A percentile compares a stretch with the other conserved stretches of the same genome.
phyloP scores from a whole-genome alignment of 2,329 filamentous ascomycete species.

The Xylaria sp. region DNA sequence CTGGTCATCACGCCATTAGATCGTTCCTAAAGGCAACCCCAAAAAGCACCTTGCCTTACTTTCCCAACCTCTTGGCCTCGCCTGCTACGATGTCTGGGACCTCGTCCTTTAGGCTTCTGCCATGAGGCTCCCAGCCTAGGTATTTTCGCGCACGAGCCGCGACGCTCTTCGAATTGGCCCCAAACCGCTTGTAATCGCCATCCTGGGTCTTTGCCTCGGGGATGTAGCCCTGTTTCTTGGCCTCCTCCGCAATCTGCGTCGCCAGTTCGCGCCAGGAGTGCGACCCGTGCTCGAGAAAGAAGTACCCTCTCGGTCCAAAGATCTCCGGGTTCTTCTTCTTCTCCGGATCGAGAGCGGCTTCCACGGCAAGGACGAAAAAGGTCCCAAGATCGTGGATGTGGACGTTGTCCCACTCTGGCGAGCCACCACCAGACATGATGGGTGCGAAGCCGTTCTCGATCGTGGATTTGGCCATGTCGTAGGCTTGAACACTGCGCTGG shows the following conservation, averaged over 20 bases:
- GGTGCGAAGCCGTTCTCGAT: constrained; percentile 58
- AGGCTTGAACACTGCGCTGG: constrained; percentile 61
- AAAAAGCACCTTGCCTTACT: constrained; percentile 14
- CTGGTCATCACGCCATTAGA: not conserved
- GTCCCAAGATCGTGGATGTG: constrained; percentile 60
- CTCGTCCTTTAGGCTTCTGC: constrained; percentile 51
- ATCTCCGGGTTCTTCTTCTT: constrained; percentile 66
- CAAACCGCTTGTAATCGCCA: constrained; percentile 48
- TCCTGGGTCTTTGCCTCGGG: constrained; percentile 47
- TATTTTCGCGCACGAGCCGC: constrained; percentile 57
- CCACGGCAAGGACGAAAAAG: constrained; percentile 57
- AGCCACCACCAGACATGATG: constrained; percentile 53
- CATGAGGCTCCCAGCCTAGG: constrained; percentile 57
- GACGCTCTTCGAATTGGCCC: constrained; percentile 56
- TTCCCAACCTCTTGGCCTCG: constrained; percentile 53
- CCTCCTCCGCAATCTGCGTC: constrained; percentile 64
- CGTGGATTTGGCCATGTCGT: constrained; percentile 53
- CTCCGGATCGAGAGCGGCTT: constrained; percentile 64
- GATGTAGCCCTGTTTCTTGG: constrained; percentile 61
- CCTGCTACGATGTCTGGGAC: constrained; percentile 51
- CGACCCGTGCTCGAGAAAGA: constrained; percentile 70
- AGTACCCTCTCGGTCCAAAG: constrained; percentile 73
- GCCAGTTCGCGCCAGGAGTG: constrained; percentile 72
- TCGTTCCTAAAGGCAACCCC: not conserved
- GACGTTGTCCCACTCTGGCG: constrained; percentile 63